These are phyloP conservation scores for Pyrenophora teres DNA, from an alignment of 2,329 filamentous ascomycete genomes.

Conservation along the genomic window DNA sequence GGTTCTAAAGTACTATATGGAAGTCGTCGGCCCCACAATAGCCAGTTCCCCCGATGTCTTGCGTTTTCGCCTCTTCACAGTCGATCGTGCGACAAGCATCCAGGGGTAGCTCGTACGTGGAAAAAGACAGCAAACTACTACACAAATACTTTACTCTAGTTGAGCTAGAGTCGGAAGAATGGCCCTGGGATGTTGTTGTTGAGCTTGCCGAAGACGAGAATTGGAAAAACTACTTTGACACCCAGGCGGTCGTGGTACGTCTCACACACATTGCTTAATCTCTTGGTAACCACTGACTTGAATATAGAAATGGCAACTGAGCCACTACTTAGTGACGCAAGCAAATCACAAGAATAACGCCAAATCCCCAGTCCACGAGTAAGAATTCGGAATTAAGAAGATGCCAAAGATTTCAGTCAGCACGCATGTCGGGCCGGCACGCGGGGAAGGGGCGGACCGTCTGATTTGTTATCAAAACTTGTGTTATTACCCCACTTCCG, in stretches of 20 bases:
- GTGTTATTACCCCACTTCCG: background rate
- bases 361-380: background rate
- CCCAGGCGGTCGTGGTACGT: slow-evolving; percentile 17
- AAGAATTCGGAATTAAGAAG: background rate
- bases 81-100: slow-evolving; percentile 15
- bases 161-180: slow-evolving; percentile 22
- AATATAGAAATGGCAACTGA: slow-evolving; percentile 21
- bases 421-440: background rate
- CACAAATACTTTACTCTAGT: slow-evolving; percentile 18
- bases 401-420: background rate
- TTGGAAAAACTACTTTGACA: slow-evolving; percentile 22
- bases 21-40: slow-evolving; percentile 13
- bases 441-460: background rate
- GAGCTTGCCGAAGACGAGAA: slow-evolving; percentile 15
- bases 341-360: background rate
- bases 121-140: slow-evolving; percentile 11
- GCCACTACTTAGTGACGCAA: slow-evolving; percentile 15
- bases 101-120: slow-evolving; percentile 1
- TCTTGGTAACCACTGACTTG: slow-evolving; percentile 1
- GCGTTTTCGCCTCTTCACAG: slow-evolving; percentile 20
- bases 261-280: background rate
- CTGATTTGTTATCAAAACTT: background rate
- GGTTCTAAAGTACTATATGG: slow-evolving; percentile 14
- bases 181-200: slow-evolving; percentile 26
- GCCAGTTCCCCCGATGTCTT: slow-evolving; percentile 16